Evolutionary conservation across 345 rosid species (phyloP).

Genomic region (Eucalyptus dawsonii): DNA sequence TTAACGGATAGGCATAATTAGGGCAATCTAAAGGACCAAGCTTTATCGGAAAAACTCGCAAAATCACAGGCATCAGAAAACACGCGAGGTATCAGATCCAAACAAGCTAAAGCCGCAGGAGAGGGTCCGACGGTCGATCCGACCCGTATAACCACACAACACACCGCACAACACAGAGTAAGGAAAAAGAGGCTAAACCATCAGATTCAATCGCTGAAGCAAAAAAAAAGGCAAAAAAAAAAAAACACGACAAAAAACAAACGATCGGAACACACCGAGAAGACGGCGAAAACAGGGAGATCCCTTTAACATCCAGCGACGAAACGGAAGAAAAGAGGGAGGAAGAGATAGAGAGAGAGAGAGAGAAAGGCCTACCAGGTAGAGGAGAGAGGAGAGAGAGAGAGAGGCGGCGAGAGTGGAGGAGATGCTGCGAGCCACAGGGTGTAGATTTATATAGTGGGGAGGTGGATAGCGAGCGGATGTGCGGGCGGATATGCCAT

Average conservation of each 20-base stretch:
- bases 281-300: background rate
- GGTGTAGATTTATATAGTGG: background rate
- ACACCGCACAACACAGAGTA: background rate
- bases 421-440: background rate
- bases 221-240: background rate
- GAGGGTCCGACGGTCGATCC: background rate
- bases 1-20: background rate
- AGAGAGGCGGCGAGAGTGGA: background rate
- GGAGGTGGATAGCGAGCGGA: background rate
- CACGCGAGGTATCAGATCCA: background rate
- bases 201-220: background rate
- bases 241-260: background rate
- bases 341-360: background rate
- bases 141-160: background rate
- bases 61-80: background rate
- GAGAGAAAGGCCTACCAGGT: background rate
- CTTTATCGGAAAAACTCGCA: background rate
- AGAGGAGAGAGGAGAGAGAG: background rate
- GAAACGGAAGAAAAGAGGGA: too few species aligned
- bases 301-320: background rate
- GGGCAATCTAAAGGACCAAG: background rate
- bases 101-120: background rate
- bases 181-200: background rate
- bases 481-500: background rate
- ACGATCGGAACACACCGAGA: background rate